Evolutionary conservation across 1,284 basidiomycete species (phyloP).

Genomic region (Schizophyllum commune): DNA sequence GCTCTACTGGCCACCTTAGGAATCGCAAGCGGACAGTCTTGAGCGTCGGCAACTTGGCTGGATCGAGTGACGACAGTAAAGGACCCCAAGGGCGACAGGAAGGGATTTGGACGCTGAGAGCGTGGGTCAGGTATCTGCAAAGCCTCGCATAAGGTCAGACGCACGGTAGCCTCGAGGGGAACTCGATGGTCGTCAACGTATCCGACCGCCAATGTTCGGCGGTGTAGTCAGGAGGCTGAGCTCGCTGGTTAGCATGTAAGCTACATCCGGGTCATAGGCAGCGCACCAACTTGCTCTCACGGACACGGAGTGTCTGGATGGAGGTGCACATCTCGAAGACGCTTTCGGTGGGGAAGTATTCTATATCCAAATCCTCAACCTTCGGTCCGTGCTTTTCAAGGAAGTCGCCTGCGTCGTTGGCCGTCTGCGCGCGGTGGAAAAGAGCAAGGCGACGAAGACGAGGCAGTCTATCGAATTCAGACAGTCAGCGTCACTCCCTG

Average conservation of each 20-base stretch:
- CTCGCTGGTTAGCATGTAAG: background rate
- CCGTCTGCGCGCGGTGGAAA: background rate
- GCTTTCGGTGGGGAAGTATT: background rate
- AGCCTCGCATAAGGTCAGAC: background rate
- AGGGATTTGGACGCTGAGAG: background rate
- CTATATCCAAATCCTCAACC: background rate
- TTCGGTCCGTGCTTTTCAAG: background rate
- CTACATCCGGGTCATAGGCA: background rate
- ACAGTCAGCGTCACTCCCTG: too few species aligned
- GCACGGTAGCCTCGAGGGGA: background rate
- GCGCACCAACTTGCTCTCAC: background rate
- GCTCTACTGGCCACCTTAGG: background rate
- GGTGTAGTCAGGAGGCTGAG: background rate
- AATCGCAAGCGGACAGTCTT: background rate
- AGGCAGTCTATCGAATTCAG: background rate
- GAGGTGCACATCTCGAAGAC: background rate
- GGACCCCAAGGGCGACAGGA: background rate
- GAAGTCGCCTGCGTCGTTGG: background rate
- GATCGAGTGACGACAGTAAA: background rate
- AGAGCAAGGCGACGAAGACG: background rate
- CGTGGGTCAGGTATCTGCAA: background rate
- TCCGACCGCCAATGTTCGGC: background rate
- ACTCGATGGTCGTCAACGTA: background rate
- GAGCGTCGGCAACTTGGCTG: background rate
- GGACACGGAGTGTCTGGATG: background rate